These are phyloP conservation scores for Penstemon eatonii DNA, from an alignment of 257 asterid genomes.

Conservation along the genomic window DNA sequence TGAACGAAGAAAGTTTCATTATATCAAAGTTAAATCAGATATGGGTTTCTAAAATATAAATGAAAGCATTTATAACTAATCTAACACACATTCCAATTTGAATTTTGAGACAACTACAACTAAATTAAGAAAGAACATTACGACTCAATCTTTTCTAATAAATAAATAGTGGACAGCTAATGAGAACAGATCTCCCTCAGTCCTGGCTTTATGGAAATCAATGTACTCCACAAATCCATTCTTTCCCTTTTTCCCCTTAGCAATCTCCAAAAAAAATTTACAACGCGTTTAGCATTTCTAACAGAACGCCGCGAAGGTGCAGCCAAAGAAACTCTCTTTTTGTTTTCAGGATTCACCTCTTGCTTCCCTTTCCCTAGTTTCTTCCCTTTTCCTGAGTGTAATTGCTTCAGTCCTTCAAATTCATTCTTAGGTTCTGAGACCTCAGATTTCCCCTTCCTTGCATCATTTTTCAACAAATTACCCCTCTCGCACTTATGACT, in stretches of 20 bases:
- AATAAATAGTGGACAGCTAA: no score
- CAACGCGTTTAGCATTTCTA: slow-evolving; percentile 57
- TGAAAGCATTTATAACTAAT: no score
- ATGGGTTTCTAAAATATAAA: no score
- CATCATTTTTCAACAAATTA: slow-evolving; percentile 37
- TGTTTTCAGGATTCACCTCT: slow-evolving; percentile 39
- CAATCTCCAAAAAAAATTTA: slow-evolving; percentile 41
- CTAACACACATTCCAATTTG: no score
- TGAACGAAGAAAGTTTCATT: no score
- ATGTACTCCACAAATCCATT: no score
- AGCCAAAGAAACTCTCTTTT: slow-evolving; percentile 41
- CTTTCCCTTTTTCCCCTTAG: slow-evolving; percentile 50
- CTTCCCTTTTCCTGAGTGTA: slow-evolving; percentile 46
- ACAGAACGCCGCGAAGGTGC: slow-evolving; percentile 89
- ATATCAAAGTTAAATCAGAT: no score
- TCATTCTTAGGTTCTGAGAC: slow-evolving; percentile 41
- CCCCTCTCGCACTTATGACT: slow-evolving; percentile 66
- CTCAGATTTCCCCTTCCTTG: slow-evolving; percentile 37
- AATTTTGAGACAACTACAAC: no score
- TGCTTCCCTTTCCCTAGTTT: slow-evolving; percentile 44
- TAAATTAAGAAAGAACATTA: no score
- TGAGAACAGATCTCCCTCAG: no score
- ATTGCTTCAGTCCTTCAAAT: slow-evolving; percentile 40
- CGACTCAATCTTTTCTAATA: no score
- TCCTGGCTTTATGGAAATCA: no score